Conservation (phyloP, 805 yeast genomes). For the Novakomyces olei region DNA sequence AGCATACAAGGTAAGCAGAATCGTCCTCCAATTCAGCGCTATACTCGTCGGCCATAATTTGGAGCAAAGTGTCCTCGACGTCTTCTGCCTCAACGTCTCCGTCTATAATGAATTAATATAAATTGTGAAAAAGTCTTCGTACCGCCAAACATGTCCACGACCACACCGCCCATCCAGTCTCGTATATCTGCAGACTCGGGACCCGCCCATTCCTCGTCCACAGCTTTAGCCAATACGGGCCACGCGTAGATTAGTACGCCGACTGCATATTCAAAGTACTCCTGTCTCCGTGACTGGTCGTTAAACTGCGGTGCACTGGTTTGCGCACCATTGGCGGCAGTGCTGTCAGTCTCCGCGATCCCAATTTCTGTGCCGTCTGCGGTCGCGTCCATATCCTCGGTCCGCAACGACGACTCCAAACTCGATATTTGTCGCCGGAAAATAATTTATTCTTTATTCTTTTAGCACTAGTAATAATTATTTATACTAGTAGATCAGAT, state of each 20-base stretch:
- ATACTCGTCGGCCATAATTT: slow-evolving; percentile 89
- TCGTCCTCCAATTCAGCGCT: slow-evolving; percentile 78
- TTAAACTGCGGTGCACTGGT: too few relatives aligned
- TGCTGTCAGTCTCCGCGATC: too few relatives aligned
- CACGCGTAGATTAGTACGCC: slow-evolving; percentile 78
- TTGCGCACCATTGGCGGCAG: too few relatives aligned
- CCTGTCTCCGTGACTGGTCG: slow-evolving; percentile 1
- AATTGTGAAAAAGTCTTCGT: background rate
- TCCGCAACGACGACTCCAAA: too few relatives aligned
- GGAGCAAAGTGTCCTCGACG: slow-evolving; percentile 63
- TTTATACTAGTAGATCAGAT: too few relatives aligned
- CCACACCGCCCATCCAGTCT: slow-evolving; percentile 77
- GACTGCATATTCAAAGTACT: slow-evolving; percentile 17
- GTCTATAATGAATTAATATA: slow-evolving; percentile 16
- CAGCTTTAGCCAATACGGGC: slow-evolving; percentile 78
- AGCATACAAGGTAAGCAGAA: slow-evolving; percentile 49
- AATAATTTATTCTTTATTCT: too few relatives aligned
- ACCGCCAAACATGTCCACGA: slow-evolving; percentile 48
- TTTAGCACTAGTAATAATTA: too few relatives aligned
- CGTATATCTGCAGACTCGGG: slow-evolving; percentile 73
- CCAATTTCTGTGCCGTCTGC: too few relatives aligned
- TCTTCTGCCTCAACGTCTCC: slow-evolving; percentile 50
- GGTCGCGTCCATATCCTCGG: too few relatives aligned
- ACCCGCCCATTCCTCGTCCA: slow-evolving; percentile 89
- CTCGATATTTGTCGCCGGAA: too few relatives aligned